phyloP scores from a whole-genome alignment of 106 monocot genomes.

The Allium sativum region DNA sequence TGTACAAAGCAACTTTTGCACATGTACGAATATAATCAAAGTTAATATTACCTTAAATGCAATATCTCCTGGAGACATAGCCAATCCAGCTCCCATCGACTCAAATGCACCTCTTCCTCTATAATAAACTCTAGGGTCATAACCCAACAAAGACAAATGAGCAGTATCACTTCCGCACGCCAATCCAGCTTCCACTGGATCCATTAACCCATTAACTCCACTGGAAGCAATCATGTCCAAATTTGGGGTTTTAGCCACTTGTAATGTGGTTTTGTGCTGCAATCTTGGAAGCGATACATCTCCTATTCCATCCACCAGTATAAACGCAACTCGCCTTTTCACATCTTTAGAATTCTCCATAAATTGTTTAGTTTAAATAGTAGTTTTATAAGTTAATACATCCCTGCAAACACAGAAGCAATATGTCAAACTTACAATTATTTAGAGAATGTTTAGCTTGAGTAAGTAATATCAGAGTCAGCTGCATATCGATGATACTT shows the following conservation, averaged over 20 bases:
- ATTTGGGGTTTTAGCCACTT: conserved; percentile 59
- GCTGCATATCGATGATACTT: neutral
- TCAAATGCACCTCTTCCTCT: conserved; percentile 92
- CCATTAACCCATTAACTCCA: conserved; percentile 92
- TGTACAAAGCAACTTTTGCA: too few relatives aligned
- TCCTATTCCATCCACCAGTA: conserved; percentile 80
- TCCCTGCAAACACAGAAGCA: neutral
- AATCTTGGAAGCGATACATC: conserved; percentile 78
- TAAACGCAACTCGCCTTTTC: conserved; percentile 68
- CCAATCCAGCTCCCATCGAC: conserved; percentile 96
- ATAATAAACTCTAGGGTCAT: conserved; percentile 87
- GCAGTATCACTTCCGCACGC: conserved; percentile 96
- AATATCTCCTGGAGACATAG: conserved; percentile 95
- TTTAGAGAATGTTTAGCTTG: neutral
- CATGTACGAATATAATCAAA: too few relatives aligned
- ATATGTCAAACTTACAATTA: neutral
- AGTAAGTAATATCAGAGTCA: neutral
- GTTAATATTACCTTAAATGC: conserved; percentile 75
- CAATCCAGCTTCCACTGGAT: conserved; percentile 88
- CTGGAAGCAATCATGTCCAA: conserved; percentile 78
- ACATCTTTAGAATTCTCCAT: conserved; percentile 27
- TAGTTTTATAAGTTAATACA: neutral
- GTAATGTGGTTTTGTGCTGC: conserved; percentile 43
- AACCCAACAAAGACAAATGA: conserved; percentile 85
- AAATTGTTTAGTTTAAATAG: neutral